phyloP scores from a whole-genome alignment of 2,329 filamentous ascomycete genomes.

The Thyridium curvatum region DNA sequence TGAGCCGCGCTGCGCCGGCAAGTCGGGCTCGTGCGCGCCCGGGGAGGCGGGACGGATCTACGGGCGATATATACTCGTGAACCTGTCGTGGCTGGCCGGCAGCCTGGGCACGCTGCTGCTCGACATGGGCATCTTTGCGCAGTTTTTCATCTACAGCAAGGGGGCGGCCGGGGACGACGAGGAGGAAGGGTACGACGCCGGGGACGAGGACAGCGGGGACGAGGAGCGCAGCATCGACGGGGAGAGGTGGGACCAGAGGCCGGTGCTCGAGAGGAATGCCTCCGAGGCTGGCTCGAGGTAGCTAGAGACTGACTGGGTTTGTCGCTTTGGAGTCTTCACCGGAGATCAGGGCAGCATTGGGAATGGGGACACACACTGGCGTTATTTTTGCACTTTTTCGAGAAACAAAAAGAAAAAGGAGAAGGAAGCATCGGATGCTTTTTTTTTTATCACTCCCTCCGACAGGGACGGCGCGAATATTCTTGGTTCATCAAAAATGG shows the following conservation, averaged over 20 bases:
- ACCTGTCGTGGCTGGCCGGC: constrained; percentile 83
- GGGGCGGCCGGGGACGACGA: constrained; percentile 23
- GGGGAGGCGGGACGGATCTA: constrained; percentile 67
- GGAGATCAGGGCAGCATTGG: neutral
- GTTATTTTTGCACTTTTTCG: no score
- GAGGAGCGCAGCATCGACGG: constrained; percentile 19
- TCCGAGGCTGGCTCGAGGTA: constrained; percentile 12
- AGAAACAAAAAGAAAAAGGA: no score
- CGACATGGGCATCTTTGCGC: constrained; percentile 80
- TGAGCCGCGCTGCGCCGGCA: constrained; percentile 58
- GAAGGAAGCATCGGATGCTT: no score
- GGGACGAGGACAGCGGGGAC: constrained; percentile 1
- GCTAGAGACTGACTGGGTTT: no score
- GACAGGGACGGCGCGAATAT: no score
- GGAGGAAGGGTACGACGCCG: constrained; percentile 1
- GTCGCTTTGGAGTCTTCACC: no score
- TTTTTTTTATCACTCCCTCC: neutral
- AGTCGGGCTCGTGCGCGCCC: constrained; percentile 41
- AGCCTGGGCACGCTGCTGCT: constrained; percentile 82
- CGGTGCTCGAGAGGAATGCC: constrained; percentile 24
- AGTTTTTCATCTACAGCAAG: constrained; percentile 79
- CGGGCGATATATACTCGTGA: constrained; percentile 77
- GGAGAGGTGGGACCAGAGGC: constrained; percentile 32
- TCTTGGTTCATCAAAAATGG: neutral
- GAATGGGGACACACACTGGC: no score